A percentile compares a stretch with the other conserved stretches of the same genome.
phyloP scores from a whole-genome alignment of 23 red algal genomes.

The Gracilaria caudata region DNA sequence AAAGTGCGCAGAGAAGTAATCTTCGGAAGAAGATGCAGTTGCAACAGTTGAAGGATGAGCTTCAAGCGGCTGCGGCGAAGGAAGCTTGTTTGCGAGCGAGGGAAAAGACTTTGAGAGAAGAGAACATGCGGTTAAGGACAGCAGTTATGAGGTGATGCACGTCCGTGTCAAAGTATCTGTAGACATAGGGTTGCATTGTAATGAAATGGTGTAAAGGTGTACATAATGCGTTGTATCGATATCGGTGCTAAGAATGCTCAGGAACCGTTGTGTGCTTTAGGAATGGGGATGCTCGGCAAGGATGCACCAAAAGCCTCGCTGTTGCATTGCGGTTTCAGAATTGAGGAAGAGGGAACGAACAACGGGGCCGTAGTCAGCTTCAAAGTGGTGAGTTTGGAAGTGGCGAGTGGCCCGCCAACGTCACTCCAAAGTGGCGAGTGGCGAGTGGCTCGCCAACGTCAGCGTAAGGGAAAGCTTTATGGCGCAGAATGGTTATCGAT shows the following conservation, averaged over 20 bases:
- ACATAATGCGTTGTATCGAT: not conserved
- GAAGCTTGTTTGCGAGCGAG: conserved; percentile 36
- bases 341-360: no score
- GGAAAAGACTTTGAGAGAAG: conserved; percentile 34
- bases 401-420: no score
- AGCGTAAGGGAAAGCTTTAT: no score
- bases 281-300: no score
- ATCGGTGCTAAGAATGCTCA: not conserved
- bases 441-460: no score
- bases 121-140: conserved; percentile 29
- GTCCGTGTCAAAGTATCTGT: not conserved
- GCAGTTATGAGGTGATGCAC: conserved; percentile 11
- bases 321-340: no score
- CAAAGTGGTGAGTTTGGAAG: no score
- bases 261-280: no score
- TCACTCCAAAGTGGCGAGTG: no score
- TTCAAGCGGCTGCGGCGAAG: conserved; percentile 8
- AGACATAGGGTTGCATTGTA: not conserved
- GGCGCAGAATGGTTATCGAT: no score
- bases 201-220: not conserved
- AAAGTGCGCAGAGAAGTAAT: conserved; percentile 57
- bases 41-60: conserved; percentile 27
- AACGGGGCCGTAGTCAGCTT: no score
- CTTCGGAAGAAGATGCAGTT: conserved; percentile 35
- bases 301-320: no score